These are phyloP conservation scores for Geotrichum klebahnii DNA, from an alignment of 1,139 yeast genomes.

Conservation along the genomic window DNA sequence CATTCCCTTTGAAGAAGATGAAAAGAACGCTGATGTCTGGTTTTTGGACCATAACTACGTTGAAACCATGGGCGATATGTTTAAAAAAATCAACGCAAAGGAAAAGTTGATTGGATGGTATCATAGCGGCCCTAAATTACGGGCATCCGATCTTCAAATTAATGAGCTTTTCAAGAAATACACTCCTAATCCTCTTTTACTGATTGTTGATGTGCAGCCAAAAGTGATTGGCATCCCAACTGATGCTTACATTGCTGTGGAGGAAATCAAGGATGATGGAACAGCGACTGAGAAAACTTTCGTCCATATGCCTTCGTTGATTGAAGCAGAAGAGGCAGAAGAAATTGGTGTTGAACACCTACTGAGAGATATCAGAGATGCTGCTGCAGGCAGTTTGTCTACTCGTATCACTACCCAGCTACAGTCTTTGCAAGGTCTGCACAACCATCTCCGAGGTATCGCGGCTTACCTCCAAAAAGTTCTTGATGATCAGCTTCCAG, in stretches of 20 bases:
- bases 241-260: conserved; percentile 90
- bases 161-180: conserved; percentile 85
- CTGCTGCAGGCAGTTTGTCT: conserved; percentile 90
- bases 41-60: conserved; percentile 94
- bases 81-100: conserved; percentile 92
- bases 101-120: conserved; percentile 98
- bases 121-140: conserved; percentile 92
- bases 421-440: conserved; percentile 82
- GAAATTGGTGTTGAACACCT: conserved; percentile 98
- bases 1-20: conserved; percentile 97
- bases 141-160: conserved; percentile 82
- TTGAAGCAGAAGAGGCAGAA: conserved; percentile 98
- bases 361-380: conserved; percentile 89
- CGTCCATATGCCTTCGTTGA: conserved; percentile 84
- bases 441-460: conserved; percentile 73
- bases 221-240: conserved; percentile 83
- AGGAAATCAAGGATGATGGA: conserved; percentile 96
- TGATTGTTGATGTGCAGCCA: conserved; percentile 90
- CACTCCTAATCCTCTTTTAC: conserved; percentile 73
- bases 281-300: conserved; percentile 88
- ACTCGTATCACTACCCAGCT: conserved; percentile 83
- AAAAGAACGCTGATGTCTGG: conserved; percentile 90
- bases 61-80: conserved; percentile 97
- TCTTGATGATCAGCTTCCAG: conserved; percentile 65
- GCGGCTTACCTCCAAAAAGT: conserved; percentile 77